Evolutionary conservation across 1,139 yeast genomes (phyloP).

Genomic region (Candida glucosophila): DNA sequence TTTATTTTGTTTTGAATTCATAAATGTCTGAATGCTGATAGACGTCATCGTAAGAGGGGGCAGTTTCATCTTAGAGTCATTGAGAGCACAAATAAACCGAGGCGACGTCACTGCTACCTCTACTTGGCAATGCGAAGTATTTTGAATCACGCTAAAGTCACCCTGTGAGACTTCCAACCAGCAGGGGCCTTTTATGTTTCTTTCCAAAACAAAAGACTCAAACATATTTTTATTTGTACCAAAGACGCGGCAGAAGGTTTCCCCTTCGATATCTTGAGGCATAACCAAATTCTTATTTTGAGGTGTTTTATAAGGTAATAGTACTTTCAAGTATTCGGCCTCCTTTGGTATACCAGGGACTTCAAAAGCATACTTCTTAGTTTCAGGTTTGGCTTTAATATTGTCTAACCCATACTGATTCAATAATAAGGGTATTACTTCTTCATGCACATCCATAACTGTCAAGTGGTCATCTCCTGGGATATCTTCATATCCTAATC

Average conservation of each 20-base stretch:
- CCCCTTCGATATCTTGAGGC: slow-evolving; percentile 65
- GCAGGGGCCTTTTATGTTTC: slow-evolving; percentile 94
- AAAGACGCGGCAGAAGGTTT: slow-evolving; percentile 70
- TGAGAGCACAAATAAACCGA: slow-evolving; percentile 36
- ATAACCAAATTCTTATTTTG: slow-evolving; percentile 38
- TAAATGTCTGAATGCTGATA: slow-evolving; percentile 68
- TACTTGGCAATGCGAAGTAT: slow-evolving; percentile 74
- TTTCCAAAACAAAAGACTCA: slow-evolving; percentile 78
- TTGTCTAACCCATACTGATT: slow-evolving; percentile 53
- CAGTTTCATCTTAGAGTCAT: slow-evolving; percentile 50
- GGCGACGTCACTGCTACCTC: slow-evolving; percentile 59
- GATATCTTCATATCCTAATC: slow-evolving; percentile 29
- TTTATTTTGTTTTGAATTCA: slow-evolving; percentile 61
- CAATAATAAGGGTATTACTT: slow-evolving; percentile 58
- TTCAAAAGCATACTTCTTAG: slow-evolving; percentile 84
- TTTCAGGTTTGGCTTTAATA: slow-evolving; percentile 63
- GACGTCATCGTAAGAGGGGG: slow-evolving; percentile 59
- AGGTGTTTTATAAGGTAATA: slow-evolving; percentile 63
- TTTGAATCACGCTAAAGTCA: slow-evolving; percentile 49
- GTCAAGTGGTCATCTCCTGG: slow-evolving; percentile 32
- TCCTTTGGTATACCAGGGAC: slow-evolving; percentile 71
- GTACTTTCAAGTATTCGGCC: slow-evolving; percentile 70
- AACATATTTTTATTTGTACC: slow-evolving; percentile 71
- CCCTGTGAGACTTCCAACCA: slow-evolving; percentile 74
- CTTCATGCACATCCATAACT: slow-evolving; percentile 68